Conservation (phyloP, 83 land plant species). For the Picea engelmannii region DNA sequence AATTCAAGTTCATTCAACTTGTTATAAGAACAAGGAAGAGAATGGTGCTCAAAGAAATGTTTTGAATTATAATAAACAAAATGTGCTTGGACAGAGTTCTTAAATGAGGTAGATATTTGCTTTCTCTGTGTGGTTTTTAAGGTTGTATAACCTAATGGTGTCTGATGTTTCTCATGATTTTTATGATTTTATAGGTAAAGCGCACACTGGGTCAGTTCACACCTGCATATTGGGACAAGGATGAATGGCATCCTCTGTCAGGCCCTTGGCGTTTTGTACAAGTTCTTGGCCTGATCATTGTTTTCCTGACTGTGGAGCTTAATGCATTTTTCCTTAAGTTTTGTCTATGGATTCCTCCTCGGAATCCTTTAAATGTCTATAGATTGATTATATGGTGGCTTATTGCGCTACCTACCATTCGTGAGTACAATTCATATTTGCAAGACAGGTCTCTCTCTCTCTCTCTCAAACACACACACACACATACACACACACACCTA, state of each 20-base stretch:
- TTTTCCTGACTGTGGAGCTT: slow-evolving; percentile 90
- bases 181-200: slow-evolving; percentile 62
- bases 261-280: slow-evolving; percentile 94
- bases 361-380: slow-evolving; percentile 80
- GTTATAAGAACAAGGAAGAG: slow-evolving; percentile 1
- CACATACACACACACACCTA: neutral
- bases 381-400: slow-evolving; percentile 97
- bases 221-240: slow-evolving; percentile 97
- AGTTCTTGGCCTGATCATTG: slow-evolving; percentile 73
- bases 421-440: slow-evolving; percentile 92
- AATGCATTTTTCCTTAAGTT: slow-evolving; percentile 97
- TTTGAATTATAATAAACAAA: neutral
- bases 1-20: neutral
- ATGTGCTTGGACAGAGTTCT: neutral
- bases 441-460: slow-evolving; percentile 97
- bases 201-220: slow-evolving; percentile 95
- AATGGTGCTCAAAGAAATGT: neutral
- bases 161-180: neutral
- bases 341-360: slow-evolving; percentile 95
- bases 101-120: neutral
- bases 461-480: neutral
- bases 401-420: slow-evolving; percentile 94
- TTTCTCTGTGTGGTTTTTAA: neutral
- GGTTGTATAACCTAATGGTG: too few relatives aligned
- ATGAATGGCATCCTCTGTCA: slow-evolving; percentile 92